Conservation (phyloP, 1,284 basidiomycete genomes). For the Boletellus dicymbophilus region DNA sequence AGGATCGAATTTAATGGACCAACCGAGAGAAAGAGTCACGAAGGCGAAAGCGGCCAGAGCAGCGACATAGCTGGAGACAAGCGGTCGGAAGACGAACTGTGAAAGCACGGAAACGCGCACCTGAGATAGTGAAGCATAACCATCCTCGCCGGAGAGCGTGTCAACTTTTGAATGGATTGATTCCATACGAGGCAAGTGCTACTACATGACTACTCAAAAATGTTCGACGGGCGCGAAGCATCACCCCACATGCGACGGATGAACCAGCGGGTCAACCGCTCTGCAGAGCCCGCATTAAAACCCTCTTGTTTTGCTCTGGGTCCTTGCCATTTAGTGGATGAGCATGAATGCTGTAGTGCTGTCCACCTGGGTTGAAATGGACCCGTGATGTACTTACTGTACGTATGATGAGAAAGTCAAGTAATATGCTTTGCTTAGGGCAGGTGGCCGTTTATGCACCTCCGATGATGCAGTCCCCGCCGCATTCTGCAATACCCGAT, state of each 20-base stretch:
- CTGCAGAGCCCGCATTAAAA: conserved; percentile 66
- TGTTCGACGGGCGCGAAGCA: conserved; percentile 38
- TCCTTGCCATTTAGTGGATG: conserved; percentile 73
- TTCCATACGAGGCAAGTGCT: no score
- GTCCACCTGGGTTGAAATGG: conserved; percentile 69
- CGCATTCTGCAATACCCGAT: conserved; percentile 62
- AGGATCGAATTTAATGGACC: conserved; percentile 22
- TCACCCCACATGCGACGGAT: conserved; percentile 7
- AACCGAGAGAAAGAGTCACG: conserved; percentile 79
- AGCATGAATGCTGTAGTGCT: conserved; percentile 39
- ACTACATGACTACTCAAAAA: no score
- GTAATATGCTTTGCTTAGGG: conserved; percentile 39
- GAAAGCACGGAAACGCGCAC: conserved; percentile 28
- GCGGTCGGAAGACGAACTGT: neutral
- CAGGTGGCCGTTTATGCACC: conserved; percentile 24
- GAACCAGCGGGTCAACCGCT: neutral
- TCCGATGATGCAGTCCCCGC: no score
- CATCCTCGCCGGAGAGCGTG: conserved; percentile 6
- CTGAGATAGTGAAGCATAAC: conserved; percentile 49
- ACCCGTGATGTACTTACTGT: conserved; percentile 35
- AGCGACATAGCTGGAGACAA: conserved; percentile 60
- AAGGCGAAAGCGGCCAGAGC: conserved; percentile 73
- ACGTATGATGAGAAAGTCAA: no score
- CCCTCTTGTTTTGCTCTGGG: conserved; percentile 62
- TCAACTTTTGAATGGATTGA: no score